A percentile compares a stretch with the other conserved stretches of the same genome.
Conservation (phyloP, 2,329 filamentous ascomycete genomes). For the Cercospora brassicicola region DNA sequence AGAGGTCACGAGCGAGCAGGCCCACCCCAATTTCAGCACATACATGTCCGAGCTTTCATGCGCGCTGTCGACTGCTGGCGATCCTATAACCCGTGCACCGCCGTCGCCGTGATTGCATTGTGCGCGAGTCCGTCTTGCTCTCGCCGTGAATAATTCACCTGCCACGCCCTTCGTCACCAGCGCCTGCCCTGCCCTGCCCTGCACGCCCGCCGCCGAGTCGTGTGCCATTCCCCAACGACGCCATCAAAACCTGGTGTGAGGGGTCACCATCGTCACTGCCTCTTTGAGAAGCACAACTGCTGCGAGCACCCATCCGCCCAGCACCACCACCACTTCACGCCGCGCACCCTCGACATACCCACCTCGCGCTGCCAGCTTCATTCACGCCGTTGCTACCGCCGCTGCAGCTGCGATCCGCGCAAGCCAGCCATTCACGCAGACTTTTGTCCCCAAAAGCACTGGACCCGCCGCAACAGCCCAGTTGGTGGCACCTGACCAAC, state of each 20-base stretch:
- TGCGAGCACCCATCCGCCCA: constrained; percentile 1
- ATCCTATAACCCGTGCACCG: not conserved
- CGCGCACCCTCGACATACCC: not conserved
- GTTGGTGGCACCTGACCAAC: constrained; percentile 6
- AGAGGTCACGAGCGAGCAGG: constrained; percentile 2
- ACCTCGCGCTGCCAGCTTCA: not conserved
- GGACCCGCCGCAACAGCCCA: not conserved
- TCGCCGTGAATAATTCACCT: not conserved
- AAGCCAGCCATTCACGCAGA: not conserved
- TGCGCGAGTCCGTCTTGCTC: not conserved
- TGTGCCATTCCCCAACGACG: not conserved
- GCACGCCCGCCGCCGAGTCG: not conserved
- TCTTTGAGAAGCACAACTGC: not conserved
- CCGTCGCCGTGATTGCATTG: not conserved
- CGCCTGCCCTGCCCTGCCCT: not conserved
- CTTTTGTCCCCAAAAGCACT: not conserved
- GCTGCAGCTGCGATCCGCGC: not conserved
- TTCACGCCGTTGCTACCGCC: not conserved
- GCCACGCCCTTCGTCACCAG: not conserved
- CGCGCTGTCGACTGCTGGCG: not conserved
- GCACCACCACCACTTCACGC: constrained; percentile 3
- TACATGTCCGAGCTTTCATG: constrained; percentile 1
- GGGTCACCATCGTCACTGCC: not conserved
- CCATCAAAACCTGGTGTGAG: not conserved
- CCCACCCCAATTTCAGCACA: not conserved